A percentile compares a stretch with the other conserved stretches of the same genome.
phyloP scores from a whole-genome alignment of 495 filamentous ascomycete genomes.

The Hypomontagnella submonticulosa region DNA sequence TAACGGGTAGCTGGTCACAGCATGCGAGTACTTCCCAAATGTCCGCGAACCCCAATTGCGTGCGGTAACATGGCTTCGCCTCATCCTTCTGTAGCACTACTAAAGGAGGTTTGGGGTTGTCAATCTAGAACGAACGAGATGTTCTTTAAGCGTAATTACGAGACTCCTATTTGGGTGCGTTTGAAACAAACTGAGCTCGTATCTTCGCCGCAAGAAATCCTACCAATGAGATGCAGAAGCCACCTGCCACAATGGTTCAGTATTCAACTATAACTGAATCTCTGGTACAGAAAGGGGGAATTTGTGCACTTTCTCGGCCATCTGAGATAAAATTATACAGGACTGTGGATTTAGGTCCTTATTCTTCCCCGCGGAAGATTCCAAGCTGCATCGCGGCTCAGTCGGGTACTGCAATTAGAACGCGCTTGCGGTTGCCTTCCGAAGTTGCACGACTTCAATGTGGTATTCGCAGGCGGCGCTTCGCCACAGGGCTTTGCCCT shows the following conservation, averaged over 20 bases:
- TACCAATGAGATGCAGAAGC: constrained; percentile 8
- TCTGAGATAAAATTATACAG: constrained; percentile 7
- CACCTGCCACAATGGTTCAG: constrained; percentile 30
- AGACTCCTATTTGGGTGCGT: constrained; percentile 7
- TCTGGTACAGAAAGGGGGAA: constrained; percentile 1
- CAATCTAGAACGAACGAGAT: constrained; percentile 9
- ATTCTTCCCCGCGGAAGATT: not conserved
- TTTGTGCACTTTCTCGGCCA: not conserved
- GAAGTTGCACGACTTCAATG: constrained; percentile 4
- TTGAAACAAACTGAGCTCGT: constrained; percentile 29
- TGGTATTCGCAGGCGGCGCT: constrained; percentile 1
- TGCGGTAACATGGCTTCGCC: constrained; percentile 26
- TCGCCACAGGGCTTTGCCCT: constrained; percentile 12
- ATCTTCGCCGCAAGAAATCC: constrained; percentile 14
- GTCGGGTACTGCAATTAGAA: constrained; percentile 22
- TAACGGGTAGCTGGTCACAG: constrained; percentile 4
- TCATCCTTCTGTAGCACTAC: constrained; percentile 28
- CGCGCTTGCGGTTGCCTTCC: constrained; percentile 3
- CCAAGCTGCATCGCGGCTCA: constrained; percentile 5
- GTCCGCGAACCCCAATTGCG: not conserved
- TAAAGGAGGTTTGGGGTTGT: constrained; percentile 12
- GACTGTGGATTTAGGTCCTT: constrained; percentile 1
- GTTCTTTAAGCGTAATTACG: constrained; percentile 1
- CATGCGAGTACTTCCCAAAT: not conserved
- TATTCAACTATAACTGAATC: constrained; percentile 4